phyloP scores from a whole-genome alignment of 495 filamentous ascomycete species.

The Aspergillus funiculosus region DNA sequence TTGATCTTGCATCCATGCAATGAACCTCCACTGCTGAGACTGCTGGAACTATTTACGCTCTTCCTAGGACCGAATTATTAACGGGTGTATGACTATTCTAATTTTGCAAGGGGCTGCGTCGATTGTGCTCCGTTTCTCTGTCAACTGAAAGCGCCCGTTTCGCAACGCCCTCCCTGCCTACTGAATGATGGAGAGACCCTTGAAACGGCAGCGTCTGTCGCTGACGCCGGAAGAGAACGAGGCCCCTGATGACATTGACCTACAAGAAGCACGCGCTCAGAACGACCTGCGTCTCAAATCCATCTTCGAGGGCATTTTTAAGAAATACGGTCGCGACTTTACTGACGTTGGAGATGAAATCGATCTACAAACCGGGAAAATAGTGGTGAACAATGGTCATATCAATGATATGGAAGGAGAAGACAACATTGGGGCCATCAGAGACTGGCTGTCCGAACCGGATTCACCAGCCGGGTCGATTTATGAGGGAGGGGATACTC shows the following conservation, averaged over 20 bases:
- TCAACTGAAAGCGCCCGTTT: too few species aligned
- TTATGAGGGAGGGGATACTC: not conserved
- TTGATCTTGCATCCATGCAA: too few species aligned
- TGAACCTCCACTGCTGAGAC: not conserved
- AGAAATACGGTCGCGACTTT: conserved; percentile 81
- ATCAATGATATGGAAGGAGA: conserved; percentile 52
- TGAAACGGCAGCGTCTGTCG: conserved; percentile 52
- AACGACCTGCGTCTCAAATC: conserved; percentile 67
- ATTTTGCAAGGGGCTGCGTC: too few species aligned
- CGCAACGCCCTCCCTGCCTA: not conserved
- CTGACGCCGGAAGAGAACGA: conserved; percentile 40
- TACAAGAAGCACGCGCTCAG: conserved; percentile 52
- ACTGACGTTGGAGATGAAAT: conserved; percentile 75
- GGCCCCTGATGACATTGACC: conserved; percentile 31
- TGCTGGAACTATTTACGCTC: too few species aligned
- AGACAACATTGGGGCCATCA: conserved; percentile 36
- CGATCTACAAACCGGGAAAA: conserved; percentile 66
- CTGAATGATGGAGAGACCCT: conserved; percentile 49
- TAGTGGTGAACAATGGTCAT: conserved; percentile 87
- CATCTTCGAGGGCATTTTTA: conserved; percentile 79
- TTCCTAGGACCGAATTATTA: too few species aligned
- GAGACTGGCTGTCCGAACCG: conserved; percentile 13
- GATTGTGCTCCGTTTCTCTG: not conserved
- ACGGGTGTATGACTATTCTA: too few species aligned
- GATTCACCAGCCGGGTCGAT: not conserved